Base-by-base conservation (phyloP, 164 flowering plant genomes). In the Warburgia ugandensis region DNA sequence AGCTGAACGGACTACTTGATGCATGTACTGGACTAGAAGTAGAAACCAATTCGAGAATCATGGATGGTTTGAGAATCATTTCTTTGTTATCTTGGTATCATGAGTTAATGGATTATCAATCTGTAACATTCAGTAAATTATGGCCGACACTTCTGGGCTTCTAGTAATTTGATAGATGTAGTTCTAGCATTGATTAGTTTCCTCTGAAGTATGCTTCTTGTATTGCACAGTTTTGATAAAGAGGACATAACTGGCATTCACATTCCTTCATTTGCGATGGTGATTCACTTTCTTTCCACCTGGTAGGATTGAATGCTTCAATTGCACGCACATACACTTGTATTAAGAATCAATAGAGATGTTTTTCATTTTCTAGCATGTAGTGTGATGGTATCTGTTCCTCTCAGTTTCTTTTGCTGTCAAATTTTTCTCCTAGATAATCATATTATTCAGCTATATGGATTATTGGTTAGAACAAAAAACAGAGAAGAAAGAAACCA, bases 31-130 rank as follows among this genome's bases (percentile, higher is more conserved):
- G 45, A 25, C 68, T 80, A 40, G 90, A 88, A 45, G 84, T 87
- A 38, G 63, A 74, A 53, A 82, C 86, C 41, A 67, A 68, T 47
- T 88, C 96, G 3, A 52, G 27, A 48, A 47, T 63, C 26, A 45
- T 84, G 16, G 76, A 67, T 69, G 79, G 70, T 45, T 45, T 82
- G 60, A 86, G 94, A 23, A 69, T 84, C 68, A 68, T 84, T 64
- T 90, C 96, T 54, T 60, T 84, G 49, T 80, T 74, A 63, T 82
- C 96, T 50, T 87, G 96, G 94, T 84, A 87, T 57, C 88, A 87
- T 58, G 83, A 84, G 90, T 94, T 87, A 62, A 68, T 47, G 47
- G 39, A 16, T 11, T 26, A 3, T 12, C 25, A 33, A 55, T 16
- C 22, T 1, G 16, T 45, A 11, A 38, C 16, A 4, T 26, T 42